Conservation (phyloP, 352 stramenopile genomes). For the Globisporangium paroecandrum region DNA sequence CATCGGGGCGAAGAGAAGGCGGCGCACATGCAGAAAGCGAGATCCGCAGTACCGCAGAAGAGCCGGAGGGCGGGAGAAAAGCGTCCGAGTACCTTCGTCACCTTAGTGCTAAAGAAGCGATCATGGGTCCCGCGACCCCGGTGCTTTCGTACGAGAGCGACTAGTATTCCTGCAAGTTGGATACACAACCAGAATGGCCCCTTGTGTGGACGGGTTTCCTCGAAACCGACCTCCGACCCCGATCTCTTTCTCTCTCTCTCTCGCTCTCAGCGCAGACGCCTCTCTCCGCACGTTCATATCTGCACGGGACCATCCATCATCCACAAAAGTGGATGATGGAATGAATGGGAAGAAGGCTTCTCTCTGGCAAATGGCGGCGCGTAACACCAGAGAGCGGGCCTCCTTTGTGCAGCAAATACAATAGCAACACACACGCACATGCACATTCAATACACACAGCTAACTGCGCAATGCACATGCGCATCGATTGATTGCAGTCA, state of each 20-base stretch:
- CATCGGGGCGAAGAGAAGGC: slow-evolving; percentile 31
- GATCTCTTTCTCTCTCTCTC: slow-evolving; percentile 2
- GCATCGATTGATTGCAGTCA: neutral
- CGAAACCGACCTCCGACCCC: neutral
- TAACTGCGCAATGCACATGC: neutral
- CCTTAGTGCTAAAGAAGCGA: slow-evolving; percentile 53
- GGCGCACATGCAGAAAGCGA: neutral
- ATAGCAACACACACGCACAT: slow-evolving; percentile 1
- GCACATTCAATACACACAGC: neutral
- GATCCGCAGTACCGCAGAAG: slow-evolving; percentile 8
- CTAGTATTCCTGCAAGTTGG: slow-evolving; percentile 36
- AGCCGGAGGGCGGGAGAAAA: slow-evolving; percentile 22
- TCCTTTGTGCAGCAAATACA: slow-evolving; percentile 13
- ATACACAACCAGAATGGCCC: neutral
- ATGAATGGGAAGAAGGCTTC: neutral
- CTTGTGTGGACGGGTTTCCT: slow-evolving; percentile 8
- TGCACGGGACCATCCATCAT: slow-evolving; percentile 14
- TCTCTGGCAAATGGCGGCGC: slow-evolving; percentile 7
- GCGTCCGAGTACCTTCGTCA: slow-evolving; percentile 62
- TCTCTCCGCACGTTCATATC: slow-evolving; percentile 12
- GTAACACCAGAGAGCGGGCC: slow-evolving; percentile 1
- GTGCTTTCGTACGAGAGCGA: slow-evolving; percentile 48
- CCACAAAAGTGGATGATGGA: neutral
- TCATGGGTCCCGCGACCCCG: slow-evolving; percentile 81
- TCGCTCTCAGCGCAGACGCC: neutral